A percentile compares a stretch with the other conserved stretches of the same genome.
phyloP scores from a whole-genome alignment of 352 stramenopile genomes.

The Pythium pectinolyticum region DNA sequence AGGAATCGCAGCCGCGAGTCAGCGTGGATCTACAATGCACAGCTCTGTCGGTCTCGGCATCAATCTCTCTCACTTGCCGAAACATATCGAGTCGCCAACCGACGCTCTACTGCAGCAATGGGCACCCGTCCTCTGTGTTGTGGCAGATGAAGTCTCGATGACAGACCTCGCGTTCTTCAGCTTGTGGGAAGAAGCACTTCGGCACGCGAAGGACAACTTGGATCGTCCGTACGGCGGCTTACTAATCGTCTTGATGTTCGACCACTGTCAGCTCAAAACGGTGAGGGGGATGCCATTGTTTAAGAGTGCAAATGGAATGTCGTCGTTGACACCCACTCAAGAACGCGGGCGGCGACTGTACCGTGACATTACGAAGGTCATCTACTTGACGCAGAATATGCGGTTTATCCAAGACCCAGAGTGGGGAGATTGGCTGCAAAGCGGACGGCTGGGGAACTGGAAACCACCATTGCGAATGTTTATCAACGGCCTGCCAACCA shows the following conservation, averaged over 20 bases:
- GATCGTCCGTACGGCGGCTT: slow-evolving; percentile 7
- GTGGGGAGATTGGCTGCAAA: slow-evolving; percentile 22
- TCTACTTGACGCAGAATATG: slow-evolving; percentile 29
- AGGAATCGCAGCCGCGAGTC: slow-evolving; percentile 25
- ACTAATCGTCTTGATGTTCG: slow-evolving; percentile 10
- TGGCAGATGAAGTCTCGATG: slow-evolving; percentile 34
- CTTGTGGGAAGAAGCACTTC: slow-evolving; percentile 31
- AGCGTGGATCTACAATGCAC: slow-evolving; percentile 28
- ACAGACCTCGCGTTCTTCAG: slow-evolving; percentile 27
- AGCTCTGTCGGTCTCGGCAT: slow-evolving; percentile 19
- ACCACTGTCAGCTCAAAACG: slow-evolving; percentile 4
- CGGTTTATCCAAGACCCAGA: slow-evolving; percentile 23
- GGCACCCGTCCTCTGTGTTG: slow-evolving; percentile 19
- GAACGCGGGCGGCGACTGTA: slow-evolving; percentile 9
- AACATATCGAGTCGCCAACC: slow-evolving; percentile 3
- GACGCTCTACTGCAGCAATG: slow-evolving; percentile 15
- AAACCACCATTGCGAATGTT: not conserved
- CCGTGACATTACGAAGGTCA: slow-evolving; percentile 20
- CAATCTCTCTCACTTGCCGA: not conserved
- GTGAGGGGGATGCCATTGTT: slow-evolving; percentile 11
- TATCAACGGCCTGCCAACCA: not conserved
- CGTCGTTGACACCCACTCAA: slow-evolving; percentile 1
- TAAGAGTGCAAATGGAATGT: not conserved
- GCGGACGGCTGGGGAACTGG: slow-evolving; percentile 18
- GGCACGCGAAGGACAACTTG: slow-evolving; percentile 17